Evolutionary conservation across 2,329 filamentous ascomycete genomes (phyloP).

Genomic region (Alternaria tenuissima): DNA sequence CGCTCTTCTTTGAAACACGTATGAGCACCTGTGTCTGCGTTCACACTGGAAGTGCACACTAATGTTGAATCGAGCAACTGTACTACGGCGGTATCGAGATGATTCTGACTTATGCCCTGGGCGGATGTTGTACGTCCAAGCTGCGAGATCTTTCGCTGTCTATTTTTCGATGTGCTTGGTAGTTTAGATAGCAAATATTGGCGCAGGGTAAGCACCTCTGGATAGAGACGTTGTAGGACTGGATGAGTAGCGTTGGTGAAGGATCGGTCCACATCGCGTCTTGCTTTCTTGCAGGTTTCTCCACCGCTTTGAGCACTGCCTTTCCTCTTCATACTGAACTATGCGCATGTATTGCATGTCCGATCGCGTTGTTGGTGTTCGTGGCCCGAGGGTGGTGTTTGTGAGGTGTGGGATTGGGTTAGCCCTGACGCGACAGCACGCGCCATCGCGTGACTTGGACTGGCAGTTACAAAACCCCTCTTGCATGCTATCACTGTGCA

Average conservation of each 20-base stretch:
- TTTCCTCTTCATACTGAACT: constrained; percentile 37
- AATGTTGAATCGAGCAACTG: constrained; percentile 73
- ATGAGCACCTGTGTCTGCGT: constrained; percentile 53
- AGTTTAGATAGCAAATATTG: constrained; percentile 73
- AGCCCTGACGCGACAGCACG: constrained; percentile 4
- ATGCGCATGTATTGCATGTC: not conserved
- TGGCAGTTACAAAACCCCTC: not conserved
- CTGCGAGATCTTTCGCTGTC: constrained; percentile 57
- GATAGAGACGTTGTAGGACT: constrained; percentile 74
- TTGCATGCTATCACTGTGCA: not conserved
- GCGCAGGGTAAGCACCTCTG: constrained; percentile 70
- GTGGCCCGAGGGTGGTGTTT: not conserved
- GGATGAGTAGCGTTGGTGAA: constrained; percentile 60
- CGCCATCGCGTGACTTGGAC: not conserved
- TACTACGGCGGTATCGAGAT: constrained; percentile 54
- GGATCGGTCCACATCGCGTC: constrained; percentile 41
- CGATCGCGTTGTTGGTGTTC: not conserved
- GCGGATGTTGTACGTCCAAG: constrained; percentile 29
- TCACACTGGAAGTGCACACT: constrained; percentile 59
- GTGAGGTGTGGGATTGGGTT: not conserved
- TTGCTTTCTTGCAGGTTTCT: constrained; percentile 36
- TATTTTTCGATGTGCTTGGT: constrained; percentile 68
- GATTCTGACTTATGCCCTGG: constrained; percentile 45
- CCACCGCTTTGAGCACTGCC: constrained; percentile 27
- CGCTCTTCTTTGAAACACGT: constrained; percentile 56